These are phyloP conservation scores for Hyaloscypha hepaticicola DNA, from an alignment of 495 filamentous ascomycete species.

Conservation along the genomic window DNA sequence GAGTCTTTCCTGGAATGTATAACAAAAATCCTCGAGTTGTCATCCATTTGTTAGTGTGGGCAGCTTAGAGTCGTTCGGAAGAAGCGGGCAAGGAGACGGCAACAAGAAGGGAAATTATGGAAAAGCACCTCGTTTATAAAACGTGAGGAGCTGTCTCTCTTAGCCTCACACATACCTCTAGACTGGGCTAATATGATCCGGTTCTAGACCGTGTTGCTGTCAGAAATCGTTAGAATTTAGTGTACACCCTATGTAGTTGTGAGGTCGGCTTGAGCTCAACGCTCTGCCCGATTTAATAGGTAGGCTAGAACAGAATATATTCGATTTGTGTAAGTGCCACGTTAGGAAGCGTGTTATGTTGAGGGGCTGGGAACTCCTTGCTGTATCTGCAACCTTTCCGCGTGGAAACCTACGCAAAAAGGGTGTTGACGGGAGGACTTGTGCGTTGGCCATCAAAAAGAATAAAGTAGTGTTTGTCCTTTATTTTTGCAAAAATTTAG, in stretches of 20 bases:
- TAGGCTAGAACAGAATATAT: neutral
- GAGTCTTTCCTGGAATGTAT: neutral
- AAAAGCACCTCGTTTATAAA: neutral
- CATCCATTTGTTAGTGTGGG: neutral
- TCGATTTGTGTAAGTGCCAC: neutral
- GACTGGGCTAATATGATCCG: neutral
- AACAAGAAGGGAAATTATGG: neutral
- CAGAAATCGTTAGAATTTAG: neutral
- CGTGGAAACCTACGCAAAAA: neutral
- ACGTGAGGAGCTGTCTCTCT: neutral
- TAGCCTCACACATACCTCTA: neutral
- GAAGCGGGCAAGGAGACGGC: neutral
- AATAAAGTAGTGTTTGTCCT: constrained; percentile 1
- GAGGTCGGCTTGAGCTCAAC: neutral
- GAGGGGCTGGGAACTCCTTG: neutral
- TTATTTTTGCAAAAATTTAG: neutral
- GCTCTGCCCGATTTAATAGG: neutral
- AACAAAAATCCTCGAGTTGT: neutral
- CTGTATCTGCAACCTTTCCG: neutral
- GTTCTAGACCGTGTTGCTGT: neutral
- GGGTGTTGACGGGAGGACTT: neutral
- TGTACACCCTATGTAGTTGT: neutral
- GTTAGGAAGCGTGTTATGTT: neutral
- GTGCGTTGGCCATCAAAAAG: neutral
- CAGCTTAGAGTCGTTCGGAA: neutral